A percentile compares a stretch with the other conserved stretches of the same genome.
phyloP scores from a whole-genome alignment of 225 moss, liverwort and hornwort species.

The Physcomitrellopsis africana region DNA sequence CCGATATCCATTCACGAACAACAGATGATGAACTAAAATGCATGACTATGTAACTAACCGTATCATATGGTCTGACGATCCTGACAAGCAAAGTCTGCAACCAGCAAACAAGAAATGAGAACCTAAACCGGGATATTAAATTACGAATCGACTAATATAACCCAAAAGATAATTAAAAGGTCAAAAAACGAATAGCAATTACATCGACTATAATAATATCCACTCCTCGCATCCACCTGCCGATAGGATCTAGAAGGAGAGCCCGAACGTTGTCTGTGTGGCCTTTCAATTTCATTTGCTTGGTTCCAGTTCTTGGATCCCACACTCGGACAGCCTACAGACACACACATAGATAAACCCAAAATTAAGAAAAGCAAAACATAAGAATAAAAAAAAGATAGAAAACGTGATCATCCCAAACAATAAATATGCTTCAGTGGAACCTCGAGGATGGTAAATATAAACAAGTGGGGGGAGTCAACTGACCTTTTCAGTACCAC shows the following conservation, averaged over 20 bases:
- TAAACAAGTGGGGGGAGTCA: conserved; percentile 8
- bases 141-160: background rate
- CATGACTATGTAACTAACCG: conserved; percentile 39
- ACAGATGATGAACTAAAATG: background rate
- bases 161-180: background rate
- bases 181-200: no score
- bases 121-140: background rate
- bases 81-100: conserved; percentile 74
- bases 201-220: background rate
- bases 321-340: conserved; percentile 76
- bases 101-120: conserved; percentile 14
- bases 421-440: conserved; percentile 17
- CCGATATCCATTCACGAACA: background rate
- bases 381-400: background rate
- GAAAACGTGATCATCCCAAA: conserved; percentile 15
- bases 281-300: conserved; percentile 90
- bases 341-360: background rate
- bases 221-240: conserved; percentile 46
- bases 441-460: background rate
- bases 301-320: conserved; percentile 86
- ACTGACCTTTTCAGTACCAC: conserved; percentile 88
- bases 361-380: conserved; percentile 23
- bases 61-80: conserved; percentile 80
- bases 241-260: conserved; percentile 69
- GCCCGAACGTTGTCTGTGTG: conserved; percentile 90